Evolutionary conservation across 768 basidiomycete genomes (phyloP).

Genomic region (Melanogaster broomeanus): DNA sequence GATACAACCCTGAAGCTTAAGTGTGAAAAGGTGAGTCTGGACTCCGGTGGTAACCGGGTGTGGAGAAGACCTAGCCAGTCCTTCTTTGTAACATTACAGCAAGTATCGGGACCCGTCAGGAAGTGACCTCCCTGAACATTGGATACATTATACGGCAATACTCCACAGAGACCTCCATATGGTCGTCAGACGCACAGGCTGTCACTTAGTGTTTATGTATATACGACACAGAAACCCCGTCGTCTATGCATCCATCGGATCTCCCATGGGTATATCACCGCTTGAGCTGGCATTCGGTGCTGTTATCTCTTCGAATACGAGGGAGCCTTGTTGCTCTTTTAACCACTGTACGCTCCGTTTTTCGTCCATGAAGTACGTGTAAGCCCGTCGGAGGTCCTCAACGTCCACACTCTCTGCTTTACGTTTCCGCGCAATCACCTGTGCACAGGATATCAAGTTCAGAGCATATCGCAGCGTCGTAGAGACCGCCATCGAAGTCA

Average conservation of each 20-base stretch:
- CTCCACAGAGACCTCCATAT: neutral
- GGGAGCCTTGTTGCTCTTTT: conserved; percentile 75
- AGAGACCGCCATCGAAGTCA: conserved; percentile 85
- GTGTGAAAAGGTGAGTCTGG: no score
- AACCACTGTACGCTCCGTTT: conserved; percentile 91
- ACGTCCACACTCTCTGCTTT: conserved; percentile 81
- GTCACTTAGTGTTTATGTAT: neutral
- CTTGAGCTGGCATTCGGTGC: conserved; percentile 25
- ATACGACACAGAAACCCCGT: neutral
- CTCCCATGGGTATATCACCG: conserved; percentile 33
- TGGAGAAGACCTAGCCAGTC: no score
- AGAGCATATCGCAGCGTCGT: conserved; percentile 94
- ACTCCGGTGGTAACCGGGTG: no score
- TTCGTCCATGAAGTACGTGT: conserved; percentile 91
- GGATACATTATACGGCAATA: neutral
- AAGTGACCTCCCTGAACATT: no score
- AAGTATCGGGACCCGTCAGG: no score
- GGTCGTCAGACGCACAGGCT: neutral
- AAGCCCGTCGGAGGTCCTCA: conserved; percentile 81
- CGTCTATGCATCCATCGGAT: conserved; percentile 37
- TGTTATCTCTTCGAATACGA: conserved; percentile 74
- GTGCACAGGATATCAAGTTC: conserved; percentile 92
- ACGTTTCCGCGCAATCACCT: conserved; percentile 81
- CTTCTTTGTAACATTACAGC: no score
- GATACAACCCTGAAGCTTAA: no score